Evolutionary conservation across 1,284 basidiomycete species (phyloP), one percentile per base, ranked within the genome.

Genomic region (Anthracocystis setariae): DNA sequence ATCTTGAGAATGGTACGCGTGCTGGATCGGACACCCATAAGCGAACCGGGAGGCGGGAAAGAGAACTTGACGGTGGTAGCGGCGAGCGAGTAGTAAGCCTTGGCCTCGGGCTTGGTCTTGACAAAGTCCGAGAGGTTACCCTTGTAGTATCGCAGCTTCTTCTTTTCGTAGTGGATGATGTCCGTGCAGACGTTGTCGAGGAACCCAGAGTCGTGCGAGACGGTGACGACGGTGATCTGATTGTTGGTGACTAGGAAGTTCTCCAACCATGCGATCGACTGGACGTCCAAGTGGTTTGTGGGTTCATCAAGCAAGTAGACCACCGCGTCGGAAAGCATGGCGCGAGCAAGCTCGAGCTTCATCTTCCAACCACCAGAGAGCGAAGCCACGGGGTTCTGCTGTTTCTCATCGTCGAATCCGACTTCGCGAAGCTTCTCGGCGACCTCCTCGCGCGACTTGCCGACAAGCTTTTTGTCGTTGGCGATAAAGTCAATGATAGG

Each of bases 351-450:
- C 93, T 88, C 86, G 83, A 87, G 79, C 81, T 93, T 93, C 95
- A 98, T 98, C 87, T 98, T 98, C 95, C 95, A 98, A 50, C 96
- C 95, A 84, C 96, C 96, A 20, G 94, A 97, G 62, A 98, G 86
- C 53, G 92, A 91, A 47, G 91, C 92, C 64, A 98, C 94, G 43
- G 89, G 86, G 80, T 95, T 91, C 39, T 87, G 84, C 85, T 98
- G 94, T 68, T 93, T 88, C 60, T 87, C 88, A 69, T 92, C 91
- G 76, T 94, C 91, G 82, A 98, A 98, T 46, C 96, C 95, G 63
- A 82, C 81, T 18, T 75, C 68, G 23, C 46, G 55, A 33, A 82
- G 71, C 55, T 77, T 77, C 35, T 65, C 62, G 15, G 74, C 72
- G 4, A 81, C 71, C 46, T 82, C 44, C 18, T 78, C 76, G 42